Conservation (phyloP, 2,329 filamentous ascomycete species). For the Pleomassaria siparia region DNA sequence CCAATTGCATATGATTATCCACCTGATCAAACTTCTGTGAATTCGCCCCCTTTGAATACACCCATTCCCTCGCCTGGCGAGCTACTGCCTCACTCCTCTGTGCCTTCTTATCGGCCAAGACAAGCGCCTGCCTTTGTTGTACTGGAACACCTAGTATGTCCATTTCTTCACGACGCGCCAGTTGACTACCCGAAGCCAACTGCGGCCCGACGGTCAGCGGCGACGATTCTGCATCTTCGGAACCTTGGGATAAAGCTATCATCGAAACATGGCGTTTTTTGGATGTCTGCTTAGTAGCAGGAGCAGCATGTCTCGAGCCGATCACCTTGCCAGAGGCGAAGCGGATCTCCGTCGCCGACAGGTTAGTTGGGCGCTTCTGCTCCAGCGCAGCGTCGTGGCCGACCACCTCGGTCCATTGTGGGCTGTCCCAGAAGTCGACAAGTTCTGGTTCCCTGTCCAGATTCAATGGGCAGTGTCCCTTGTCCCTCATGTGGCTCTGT, state of each 20-base stretch:
- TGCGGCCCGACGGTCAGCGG: background rate
- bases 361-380: slow-evolving; percentile 7
- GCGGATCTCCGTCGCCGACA: slow-evolving; percentile 17
- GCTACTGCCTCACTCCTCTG: slow-evolving; percentile 13
- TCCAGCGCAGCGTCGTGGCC: slow-evolving; percentile 7
- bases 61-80: slow-evolving; percentile 15
- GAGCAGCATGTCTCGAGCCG: slow-evolving; percentile 7
- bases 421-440: slow-evolving; percentile 33
- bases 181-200: slow-evolving; percentile 6
- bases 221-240: slow-evolving; percentile 8
- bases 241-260: slow-evolving; percentile 4
- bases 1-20: background rate
- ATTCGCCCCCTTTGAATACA: slow-evolving; percentile 14
- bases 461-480: slow-evolving; percentile 38
- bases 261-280: slow-evolving; percentile 2
- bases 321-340: slow-evolving; percentile 17
- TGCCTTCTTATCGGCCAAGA: slow-evolving; percentile 20
- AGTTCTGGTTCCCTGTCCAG: slow-evolving; percentile 36
- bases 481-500: slow-evolving; percentile 42
- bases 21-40: slow-evolving; percentile 10
- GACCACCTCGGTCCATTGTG: slow-evolving; percentile 4
- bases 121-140: slow-evolving; percentile 14
- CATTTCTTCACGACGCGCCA: slow-evolving; percentile 22
- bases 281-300: slow-evolving; percentile 2
- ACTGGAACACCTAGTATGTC: slow-evolving; percentile 18